Evolutionary conservation across 2,329 filamentous ascomycete species (phyloP).

Genomic region (Beauveria sp.): DNA sequence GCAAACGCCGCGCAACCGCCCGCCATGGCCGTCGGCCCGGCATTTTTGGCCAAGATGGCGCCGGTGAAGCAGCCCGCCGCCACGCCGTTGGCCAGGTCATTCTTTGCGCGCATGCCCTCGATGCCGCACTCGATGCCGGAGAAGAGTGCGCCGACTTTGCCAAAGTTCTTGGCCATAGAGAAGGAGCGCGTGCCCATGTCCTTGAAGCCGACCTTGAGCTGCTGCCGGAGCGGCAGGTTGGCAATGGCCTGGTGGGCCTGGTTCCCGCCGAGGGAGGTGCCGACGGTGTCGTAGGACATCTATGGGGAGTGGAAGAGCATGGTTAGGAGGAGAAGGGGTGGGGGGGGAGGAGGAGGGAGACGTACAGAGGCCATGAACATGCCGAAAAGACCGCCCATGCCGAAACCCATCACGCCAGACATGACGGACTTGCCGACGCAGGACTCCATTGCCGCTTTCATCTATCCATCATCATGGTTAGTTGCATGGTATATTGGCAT

Average conservation of each 20-base stretch:
- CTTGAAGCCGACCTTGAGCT: conserved; percentile 78
- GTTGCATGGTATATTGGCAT: neutral
- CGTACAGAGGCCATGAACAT: conserved; percentile 95
- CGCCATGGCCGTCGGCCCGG: conserved; percentile 80
- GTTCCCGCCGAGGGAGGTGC: conserved; percentile 45
- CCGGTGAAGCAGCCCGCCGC: conserved; percentile 86
- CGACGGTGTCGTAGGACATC: conserved; percentile 98
- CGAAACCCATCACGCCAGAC: conserved; percentile 89
- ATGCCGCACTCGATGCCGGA: conserved; percentile 92
- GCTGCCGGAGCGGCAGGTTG: conserved; percentile 73
- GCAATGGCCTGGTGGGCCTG: conserved; percentile 34
- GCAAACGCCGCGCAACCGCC: conserved; percentile 91
- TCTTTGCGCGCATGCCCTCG: conserved; percentile 86
- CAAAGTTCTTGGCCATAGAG: conserved; percentile 88
- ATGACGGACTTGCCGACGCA: conserved; percentile 84
- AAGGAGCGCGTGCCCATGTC: conserved; percentile 87
- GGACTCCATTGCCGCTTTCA: conserved; percentile 82
- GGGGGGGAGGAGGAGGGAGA: conserved; percentile 15
- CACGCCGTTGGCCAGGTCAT: conserved; percentile 83
- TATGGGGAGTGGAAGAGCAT: conserved; percentile 26
- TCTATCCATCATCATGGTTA: conserved; percentile 38
- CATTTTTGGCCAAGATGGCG: conserved; percentile 76
- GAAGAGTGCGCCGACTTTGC: conserved; percentile 85
- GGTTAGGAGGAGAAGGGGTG: neutral
- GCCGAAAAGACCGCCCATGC: conserved; percentile 86